Percentiles rank a stretch among this genome's conserved stretches.
Conservation (phyloP, 306 rosid genomes). For the Corylus americana region DNA sequence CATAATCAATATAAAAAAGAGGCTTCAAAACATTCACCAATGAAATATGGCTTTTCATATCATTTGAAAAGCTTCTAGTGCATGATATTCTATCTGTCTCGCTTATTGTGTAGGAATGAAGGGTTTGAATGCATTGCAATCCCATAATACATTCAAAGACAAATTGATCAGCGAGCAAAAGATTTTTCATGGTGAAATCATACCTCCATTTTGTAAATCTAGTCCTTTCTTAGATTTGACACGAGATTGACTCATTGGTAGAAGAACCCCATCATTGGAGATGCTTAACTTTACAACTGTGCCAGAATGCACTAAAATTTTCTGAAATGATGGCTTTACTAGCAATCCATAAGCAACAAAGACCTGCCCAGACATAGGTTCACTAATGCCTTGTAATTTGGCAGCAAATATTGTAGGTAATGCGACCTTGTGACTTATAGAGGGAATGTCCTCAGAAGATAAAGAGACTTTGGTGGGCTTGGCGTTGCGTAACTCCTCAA, state of each 20-base stretch:
- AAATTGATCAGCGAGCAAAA: not conserved
- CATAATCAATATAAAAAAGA: too few species aligned
- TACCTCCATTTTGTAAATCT: constrained; percentile 58
- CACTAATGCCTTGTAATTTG: constrained; percentile 54
- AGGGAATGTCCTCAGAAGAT: constrained; percentile 53
- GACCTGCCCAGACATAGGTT: constrained; percentile 60
- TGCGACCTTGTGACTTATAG: constrained; percentile 54
- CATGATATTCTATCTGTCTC: too few species aligned
- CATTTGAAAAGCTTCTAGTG: too few species aligned
- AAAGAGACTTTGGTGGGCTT: constrained; percentile 74
- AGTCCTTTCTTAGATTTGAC: constrained; percentile 63
- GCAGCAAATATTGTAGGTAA: constrained; percentile 82
- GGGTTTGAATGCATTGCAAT: not conserved
- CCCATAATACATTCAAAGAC: not conserved
- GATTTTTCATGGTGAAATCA: not conserved
- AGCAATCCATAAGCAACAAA: constrained; percentile 78
- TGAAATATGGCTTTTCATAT: too few species aligned
- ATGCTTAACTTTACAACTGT: constrained; percentile 63
- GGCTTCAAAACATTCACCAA: too few species aligned
- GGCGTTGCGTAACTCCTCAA: constrained; percentile 59
- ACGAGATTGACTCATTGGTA: constrained; percentile 57
- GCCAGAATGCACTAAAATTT: constrained; percentile 66
- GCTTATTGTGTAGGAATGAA: too few species aligned
- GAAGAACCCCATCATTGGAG: constrained; percentile 78
- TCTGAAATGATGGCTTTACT: constrained; percentile 81